Evolutionary conservation across 495 filamentous ascomycete genomes (phyloP).

Genomic region (Lophiostoma macrostomum): DNA sequence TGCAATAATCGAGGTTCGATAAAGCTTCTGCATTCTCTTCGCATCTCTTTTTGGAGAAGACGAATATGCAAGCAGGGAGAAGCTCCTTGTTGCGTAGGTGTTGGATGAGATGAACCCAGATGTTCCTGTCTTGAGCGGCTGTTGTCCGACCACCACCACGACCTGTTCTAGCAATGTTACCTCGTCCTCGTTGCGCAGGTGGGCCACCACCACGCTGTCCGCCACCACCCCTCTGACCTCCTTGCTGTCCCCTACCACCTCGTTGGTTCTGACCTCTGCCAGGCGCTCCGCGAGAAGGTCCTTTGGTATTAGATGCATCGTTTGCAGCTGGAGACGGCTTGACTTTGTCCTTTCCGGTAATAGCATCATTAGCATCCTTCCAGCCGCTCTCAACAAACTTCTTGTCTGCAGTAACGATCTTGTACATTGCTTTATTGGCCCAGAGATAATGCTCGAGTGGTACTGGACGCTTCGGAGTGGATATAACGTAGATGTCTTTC

Average conservation of each 20-base stretch:
- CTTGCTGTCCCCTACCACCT: constrained; percentile 47
- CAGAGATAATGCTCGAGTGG: constrained; percentile 95
- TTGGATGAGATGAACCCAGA: constrained; percentile 96
- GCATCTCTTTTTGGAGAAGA: constrained; percentile 96
- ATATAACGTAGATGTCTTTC: constrained; percentile 98
- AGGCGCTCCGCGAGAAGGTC: constrained; percentile 34
- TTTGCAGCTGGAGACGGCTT: constrained; percentile 55
- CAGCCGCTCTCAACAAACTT: constrained; percentile 84
- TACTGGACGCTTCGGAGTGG: constrained; percentile 90
- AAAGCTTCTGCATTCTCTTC: constrained; percentile 95
- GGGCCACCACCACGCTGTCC: constrained; percentile 55
- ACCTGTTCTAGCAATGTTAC: constrained; percentile 85
- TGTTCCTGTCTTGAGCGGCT: constrained; percentile 86
- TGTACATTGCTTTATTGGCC: constrained; percentile 86
- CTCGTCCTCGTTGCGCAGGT: constrained; percentile 58
- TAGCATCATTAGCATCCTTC: constrained; percentile 85
- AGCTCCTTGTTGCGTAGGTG: constrained; percentile 82
- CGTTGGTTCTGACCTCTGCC: constrained; percentile 50
- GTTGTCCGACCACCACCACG: constrained; percentile 79
- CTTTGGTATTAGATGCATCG: constrained; percentile 27
- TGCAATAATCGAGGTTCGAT: constrained; percentile 91
- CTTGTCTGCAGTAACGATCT: constrained; percentile 92
- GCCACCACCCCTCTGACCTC: constrained; percentile 49
- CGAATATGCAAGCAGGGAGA: constrained; percentile 91
- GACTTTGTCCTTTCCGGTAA: constrained; percentile 78